Evolutionary conservation across 805 yeast species (phyloP).

Genomic region (Jamesozyma piceae): DNA sequence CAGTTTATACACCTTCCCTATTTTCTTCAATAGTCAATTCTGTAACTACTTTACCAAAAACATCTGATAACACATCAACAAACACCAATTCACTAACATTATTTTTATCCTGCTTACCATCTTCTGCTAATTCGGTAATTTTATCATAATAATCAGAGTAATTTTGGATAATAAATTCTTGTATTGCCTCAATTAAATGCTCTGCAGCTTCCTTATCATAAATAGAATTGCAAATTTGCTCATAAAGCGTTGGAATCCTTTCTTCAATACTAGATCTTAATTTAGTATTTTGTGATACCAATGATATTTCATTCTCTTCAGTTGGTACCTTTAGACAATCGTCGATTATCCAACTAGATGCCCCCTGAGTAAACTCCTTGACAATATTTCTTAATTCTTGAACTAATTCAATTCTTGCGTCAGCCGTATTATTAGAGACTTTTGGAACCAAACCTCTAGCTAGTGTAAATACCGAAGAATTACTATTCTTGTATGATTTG

Average conservation of each 20-base stretch:
- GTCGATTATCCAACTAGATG: conserved; percentile 40
- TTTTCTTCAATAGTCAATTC: neutral
- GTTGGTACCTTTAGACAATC: conserved; percentile 31
- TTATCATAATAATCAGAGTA: conserved; percentile 46
- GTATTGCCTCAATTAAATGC: conserved; percentile 54
- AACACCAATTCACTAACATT: conserved; percentile 42
- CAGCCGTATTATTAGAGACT: conserved; percentile 73
- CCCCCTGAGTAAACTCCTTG: conserved; percentile 54
- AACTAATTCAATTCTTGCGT: conserved; percentile 65
- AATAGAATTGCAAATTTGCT: conserved; percentile 46
- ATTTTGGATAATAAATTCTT: conserved; percentile 46
- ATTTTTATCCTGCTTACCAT: conserved; percentile 9
- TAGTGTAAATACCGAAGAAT: conserved; percentile 6
- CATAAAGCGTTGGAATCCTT: conserved; percentile 49
- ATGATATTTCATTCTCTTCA: conserved; percentile 18
- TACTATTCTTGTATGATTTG: conserved; percentile 29
- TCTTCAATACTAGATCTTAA: conserved; percentile 42
- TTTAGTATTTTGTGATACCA: conserved; percentile 23
- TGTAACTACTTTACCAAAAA: conserved; percentile 25
- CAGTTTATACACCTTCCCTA: neutral
- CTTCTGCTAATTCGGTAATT: conserved; percentile 23
- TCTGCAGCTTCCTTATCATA: conserved; percentile 43
- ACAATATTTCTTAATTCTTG: conserved; percentile 63
- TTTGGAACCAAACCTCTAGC: conserved; percentile 25
- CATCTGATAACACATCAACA: conserved; percentile 46